Evolutionary conservation across 345 rosid species (phyloP), one percentile per base, ranked within the genome.

Genomic region (Salix udensis): DNA sequence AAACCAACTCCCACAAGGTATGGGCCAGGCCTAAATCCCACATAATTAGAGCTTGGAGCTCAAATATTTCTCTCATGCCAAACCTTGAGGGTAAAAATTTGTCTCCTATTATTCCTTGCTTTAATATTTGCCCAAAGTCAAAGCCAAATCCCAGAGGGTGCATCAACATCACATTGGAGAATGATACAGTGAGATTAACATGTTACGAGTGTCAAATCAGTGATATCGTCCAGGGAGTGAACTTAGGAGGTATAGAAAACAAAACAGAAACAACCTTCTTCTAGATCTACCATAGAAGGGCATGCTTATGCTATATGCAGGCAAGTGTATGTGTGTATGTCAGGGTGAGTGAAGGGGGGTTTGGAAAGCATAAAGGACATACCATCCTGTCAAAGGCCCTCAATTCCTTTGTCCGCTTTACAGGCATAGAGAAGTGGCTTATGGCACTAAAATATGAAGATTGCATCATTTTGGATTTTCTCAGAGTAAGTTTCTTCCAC

Each of bases 371-470:
- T n/a, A 55, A 79, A 82, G 15, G 15, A 73, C 88, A 64, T 88
- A 95, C 98, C 98, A 95, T 68, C 97, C 98, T 2, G 87, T 85
- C 81, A 95, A 82, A 84, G 94, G 94, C 93, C 81, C 91, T 91
- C 62, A 95, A 79, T 79, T 93, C 98, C 88, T 87, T 91, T 53
- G 91, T 90, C 82, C 97, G 93, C 76, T 88, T 91, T 16, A 90
- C 91, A 2, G 96, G 81, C 78, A 93, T 83, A 28, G 97, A 86
- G 74, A 85, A 86, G 76, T 80, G 86, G 36, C 87, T 80, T 74
- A 90, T 84, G 64, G 84, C 76, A 75, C 85, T 81, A 81, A 87
- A 83, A 36, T 71, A 50, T 53, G 86, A 86, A n/a, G 88, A 76
- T 76, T 83, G 67, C 65, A 85, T 60, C 67, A 68, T 68, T 74